A percentile compares a stretch with the other conserved stretches of the same genome.
Evolutionary conservation across 83 land plant species (phyloP).

Genomic region (Diphasiastrum complanatum): DNA sequence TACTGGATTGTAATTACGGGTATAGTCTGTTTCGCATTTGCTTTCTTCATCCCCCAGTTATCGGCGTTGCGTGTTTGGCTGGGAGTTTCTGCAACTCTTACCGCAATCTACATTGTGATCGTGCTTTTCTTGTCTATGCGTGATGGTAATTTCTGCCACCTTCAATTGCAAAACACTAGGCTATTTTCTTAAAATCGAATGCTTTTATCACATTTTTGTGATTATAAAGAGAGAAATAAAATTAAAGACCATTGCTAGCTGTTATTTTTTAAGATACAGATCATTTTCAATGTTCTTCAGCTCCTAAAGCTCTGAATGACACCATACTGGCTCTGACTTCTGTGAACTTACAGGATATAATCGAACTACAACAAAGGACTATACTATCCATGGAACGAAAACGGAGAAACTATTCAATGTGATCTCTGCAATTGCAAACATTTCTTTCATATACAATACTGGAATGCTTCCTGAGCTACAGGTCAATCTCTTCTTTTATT

Average conservation of each 20-base stretch:
- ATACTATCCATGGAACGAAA: slow-evolving; percentile 38
- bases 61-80: slow-evolving; percentile 64
- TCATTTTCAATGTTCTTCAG: slow-evolving; percentile 3
- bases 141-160: slow-evolving; percentile 38
- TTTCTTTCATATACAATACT: slow-evolving; percentile 71
- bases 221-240: too few relatives aligned
- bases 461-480: slow-evolving; percentile 80
- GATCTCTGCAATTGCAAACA: slow-evolving; percentile 61
- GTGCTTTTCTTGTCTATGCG: slow-evolving; percentile 41
- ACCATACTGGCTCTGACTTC: background rate
- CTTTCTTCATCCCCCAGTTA: slow-evolving; percentile 53
- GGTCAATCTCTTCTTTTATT: slow-evolving; percentile 16
- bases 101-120: slow-evolving; percentile 41
- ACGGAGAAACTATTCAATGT: slow-evolving; percentile 36
- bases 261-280: background rate
- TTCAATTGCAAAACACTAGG: background rate
- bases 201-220: too few relatives aligned
- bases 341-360: slow-evolving; percentile 2
- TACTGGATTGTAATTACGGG: slow-evolving; percentile 53
- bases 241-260: too few relatives aligned
- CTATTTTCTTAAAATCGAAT: too few relatives aligned
- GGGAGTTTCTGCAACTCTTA: slow-evolving; percentile 49
- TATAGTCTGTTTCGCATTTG: slow-evolving; percentile 50
- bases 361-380: slow-evolving; percentile 47
- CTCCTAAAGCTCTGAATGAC: background rate